A percentile compares a stretch with the other conserved stretches of the same genome.
These are phyloP conservation scores for Fusarium staphyleae DNA, from an alignment of 2,329 filamentous ascomycete genomes.

Conservation along the genomic window DNA sequence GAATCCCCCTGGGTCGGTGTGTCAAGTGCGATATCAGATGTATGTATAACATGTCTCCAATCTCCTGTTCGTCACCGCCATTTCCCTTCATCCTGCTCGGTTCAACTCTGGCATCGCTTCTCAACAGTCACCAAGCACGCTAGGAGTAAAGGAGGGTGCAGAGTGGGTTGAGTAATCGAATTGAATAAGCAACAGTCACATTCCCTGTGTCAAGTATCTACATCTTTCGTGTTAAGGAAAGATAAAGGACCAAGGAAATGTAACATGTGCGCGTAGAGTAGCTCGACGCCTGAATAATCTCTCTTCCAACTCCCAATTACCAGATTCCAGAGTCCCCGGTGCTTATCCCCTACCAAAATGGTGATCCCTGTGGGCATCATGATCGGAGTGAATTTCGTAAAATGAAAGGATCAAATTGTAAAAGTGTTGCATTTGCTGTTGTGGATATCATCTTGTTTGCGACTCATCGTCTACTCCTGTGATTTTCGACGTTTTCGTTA, in stretches of 20 bases:
- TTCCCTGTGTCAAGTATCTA: constrained; percentile 16
- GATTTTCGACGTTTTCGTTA: constrained; percentile 22
- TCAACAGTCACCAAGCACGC: neutral
- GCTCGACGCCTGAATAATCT: constrained; percentile 39
- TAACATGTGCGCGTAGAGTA: constrained; percentile 31
- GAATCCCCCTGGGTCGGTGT: constrained; percentile 5
- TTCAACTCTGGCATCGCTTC: neutral
- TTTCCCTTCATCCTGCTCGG: neutral
- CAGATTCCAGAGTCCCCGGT: constrained; percentile 36
- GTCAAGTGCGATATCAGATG: constrained; percentile 14
- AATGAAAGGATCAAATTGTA: constrained; percentile 29
- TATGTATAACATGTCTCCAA: constrained; percentile 9
- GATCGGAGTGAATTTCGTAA: constrained; percentile 34
- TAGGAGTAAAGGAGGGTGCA: neutral
- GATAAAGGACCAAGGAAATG: constrained; percentile 28
- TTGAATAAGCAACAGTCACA: constrained; percentile 7
- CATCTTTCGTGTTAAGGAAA: constrained; percentile 28
- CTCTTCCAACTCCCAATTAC: constrained; percentile 44
- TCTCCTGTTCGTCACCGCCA: neutral
- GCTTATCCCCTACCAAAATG: constrained; percentile 34
- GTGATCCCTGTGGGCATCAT: constrained; percentile 24
- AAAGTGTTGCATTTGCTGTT: constrained; percentile 31
- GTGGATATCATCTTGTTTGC: constrained; percentile 27
- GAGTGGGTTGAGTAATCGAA: constrained; percentile 1
- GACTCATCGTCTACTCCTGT: constrained; percentile 1